Conservation (phyloP, 164 flowering plant species). For the Hamamelis virginiana region DNA sequence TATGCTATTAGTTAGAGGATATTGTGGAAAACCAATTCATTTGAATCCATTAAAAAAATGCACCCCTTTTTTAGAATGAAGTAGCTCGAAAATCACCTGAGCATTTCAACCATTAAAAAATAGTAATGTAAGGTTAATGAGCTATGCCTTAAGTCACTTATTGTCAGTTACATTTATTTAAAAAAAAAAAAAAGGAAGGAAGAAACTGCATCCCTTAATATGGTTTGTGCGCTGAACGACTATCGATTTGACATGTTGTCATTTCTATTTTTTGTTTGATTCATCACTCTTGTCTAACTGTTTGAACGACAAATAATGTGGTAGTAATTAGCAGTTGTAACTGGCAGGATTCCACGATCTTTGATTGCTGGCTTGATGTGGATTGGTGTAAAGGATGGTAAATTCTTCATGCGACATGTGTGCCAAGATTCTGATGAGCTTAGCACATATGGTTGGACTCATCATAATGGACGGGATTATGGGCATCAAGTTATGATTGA, state of each 20-base stretch:
- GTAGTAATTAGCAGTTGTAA: constrained; percentile 11
- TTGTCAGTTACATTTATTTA: background rate
- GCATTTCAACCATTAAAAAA: background rate
- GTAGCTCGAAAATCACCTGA: background rate
- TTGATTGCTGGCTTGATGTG: constrained; percentile 94
- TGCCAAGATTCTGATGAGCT: constrained; percentile 90
- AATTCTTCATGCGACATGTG: constrained; percentile 72
- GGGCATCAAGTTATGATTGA: constrained; percentile 82
- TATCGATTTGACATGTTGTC: background rate
- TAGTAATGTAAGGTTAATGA: background rate
- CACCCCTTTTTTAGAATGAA: background rate
- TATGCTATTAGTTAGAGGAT: too few relatives aligned
- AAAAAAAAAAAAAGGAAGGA: background rate
- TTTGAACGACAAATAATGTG: background rate
- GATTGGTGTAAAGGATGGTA: constrained; percentile 87
- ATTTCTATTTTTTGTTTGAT: background rate
- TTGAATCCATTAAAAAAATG: background rate
- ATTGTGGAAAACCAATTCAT: too few relatives aligned
- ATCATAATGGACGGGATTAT: constrained; percentile 93
- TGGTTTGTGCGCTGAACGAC: background rate
- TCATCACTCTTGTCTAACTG: background rate
- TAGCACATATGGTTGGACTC: constrained; percentile 84
- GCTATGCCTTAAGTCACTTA: background rate
- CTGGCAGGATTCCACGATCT: constrained; percentile 82
- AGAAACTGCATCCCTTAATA: background rate